Evolutionary conservation across 441 rosid genomes (phyloP).

Genomic region (Pelargonium cotyledonis): DNA sequence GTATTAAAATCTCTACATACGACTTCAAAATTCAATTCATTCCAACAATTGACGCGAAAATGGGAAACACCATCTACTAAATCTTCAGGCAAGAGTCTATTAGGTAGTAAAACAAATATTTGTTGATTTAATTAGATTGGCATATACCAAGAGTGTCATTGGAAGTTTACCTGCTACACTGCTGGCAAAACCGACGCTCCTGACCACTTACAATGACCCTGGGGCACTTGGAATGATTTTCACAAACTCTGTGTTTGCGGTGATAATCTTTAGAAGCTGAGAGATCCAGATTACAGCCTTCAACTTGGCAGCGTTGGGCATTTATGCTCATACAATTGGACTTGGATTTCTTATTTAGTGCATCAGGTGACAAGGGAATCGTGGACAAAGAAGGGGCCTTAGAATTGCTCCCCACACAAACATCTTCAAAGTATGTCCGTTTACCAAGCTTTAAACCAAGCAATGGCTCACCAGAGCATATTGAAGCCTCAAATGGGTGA

Average conservation of each 20-base stretch:
- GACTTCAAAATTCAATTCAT: not conserved
- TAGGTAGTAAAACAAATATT: not conserved
- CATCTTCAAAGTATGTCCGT: constrained; percentile 28
- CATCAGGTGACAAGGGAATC: constrained; percentile 29
- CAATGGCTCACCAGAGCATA: constrained; percentile 32
- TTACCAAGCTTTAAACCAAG: constrained; percentile 79
- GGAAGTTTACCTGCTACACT: constrained; percentile 71
- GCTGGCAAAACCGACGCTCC: constrained; percentile 91
- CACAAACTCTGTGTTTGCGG: constrained; percentile 76
- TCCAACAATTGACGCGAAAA: not conserved
- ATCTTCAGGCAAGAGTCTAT: not conserved
- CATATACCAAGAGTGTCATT: not conserved
- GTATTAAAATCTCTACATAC: not conserved
- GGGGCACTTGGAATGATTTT: constrained; percentile 69
- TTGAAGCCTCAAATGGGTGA: constrained; percentile 13
- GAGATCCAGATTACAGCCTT: constrained; percentile 75
- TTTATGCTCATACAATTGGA: constrained; percentile 37
- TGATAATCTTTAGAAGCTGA: constrained; percentile 79
- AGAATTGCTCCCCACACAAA: constrained; percentile 14
- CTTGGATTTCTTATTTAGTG: constrained; percentile 52
- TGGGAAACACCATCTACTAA: not conserved
- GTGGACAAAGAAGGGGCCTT: constrained; percentile 12
- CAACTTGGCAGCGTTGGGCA: constrained; percentile 61
- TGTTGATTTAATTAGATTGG: not conserved
- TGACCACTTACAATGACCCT: constrained; percentile 65